These are phyloP conservation scores for Ophiocordyceps camponoti-saundersi DNA, from an alignment of 2,329 filamentous ascomycete species.

Conservation along the genomic window DNA sequence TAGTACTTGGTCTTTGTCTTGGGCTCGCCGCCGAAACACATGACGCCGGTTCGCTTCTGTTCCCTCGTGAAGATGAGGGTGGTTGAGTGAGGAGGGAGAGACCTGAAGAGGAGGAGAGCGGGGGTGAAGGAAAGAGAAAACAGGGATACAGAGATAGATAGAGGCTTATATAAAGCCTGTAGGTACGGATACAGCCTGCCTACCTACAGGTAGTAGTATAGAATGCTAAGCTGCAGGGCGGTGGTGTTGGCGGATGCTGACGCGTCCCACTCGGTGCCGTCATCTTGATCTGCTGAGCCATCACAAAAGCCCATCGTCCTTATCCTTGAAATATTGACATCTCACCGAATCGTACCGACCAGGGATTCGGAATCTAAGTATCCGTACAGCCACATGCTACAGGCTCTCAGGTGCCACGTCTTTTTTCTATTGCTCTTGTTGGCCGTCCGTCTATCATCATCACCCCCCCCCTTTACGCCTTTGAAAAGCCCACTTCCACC, in stretches of 20 bases:
- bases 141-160: too few species aligned
- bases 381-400: background rate
- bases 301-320: background rate
- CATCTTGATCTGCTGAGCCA: background rate
- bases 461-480: constrained; percentile 15
- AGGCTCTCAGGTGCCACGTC: background rate
- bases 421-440: too few species aligned
- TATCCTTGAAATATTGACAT: background rate
- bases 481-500: constrained; percentile 62
- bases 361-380: background rate
- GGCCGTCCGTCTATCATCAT: too few species aligned
- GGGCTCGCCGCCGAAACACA: constrained; percentile 32
- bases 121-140: too few species aligned
- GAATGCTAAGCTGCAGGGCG: background rate
- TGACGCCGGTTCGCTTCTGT: constrained; percentile 6
- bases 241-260: background rate
- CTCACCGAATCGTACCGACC: background rate
- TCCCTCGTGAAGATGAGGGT: background rate
- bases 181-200: too few species aligned
- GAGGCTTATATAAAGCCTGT: too few species aligned
- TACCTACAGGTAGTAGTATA: background rate
- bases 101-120: background rate
- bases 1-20: constrained; percentile 27
- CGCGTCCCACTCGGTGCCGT: background rate
- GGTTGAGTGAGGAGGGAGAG: background rate